Percentiles rank a stretch among this genome's conserved stretches.
These are phyloP conservation scores for Sporothrix globosa DNA, from an alignment of 2,329 filamentous ascomycete species.

Conservation along the genomic window DNA sequence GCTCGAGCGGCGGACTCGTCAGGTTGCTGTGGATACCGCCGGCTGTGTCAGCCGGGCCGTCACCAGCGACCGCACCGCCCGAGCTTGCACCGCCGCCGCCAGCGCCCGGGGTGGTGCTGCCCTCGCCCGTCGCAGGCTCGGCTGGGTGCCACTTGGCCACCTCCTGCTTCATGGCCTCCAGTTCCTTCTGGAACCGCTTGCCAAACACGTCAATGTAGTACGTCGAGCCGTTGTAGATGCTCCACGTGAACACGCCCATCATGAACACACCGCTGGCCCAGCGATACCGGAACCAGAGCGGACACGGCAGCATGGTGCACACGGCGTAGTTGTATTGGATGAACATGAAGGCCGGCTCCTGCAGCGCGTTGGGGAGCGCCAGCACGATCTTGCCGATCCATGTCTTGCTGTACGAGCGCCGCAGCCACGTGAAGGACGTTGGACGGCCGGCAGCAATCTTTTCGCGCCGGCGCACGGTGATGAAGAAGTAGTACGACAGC, in stretches of 20 bases:
- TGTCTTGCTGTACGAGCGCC: conserved; percentile 84
- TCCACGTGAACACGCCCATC: conserved; percentile 84
- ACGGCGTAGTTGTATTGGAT: conserved; percentile 94
- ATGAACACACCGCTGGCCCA: conserved; percentile 80
- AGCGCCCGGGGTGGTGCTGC: conserved; percentile 26
- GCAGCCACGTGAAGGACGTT: conserved; percentile 96
- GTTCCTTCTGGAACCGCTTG: conserved; percentile 92
- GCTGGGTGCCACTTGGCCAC: conserved; percentile 78
- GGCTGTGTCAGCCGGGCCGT: neutral
- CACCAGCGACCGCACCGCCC: neutral
- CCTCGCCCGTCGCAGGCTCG: conserved; percentile 49
- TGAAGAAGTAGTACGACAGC: conserved; percentile 87
- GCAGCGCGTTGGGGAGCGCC: conserved; percentile 70
- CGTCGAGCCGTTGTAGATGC: conserved; percentile 93
- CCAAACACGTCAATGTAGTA: conserved; percentile 99
- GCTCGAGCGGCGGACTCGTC: conserved; percentile 35
- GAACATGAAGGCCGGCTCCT: conserved; percentile 91
- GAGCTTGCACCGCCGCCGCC: neutral
- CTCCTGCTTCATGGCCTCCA: conserved; percentile 85
- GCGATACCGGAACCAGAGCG: conserved; percentile 89
- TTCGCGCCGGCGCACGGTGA: conserved; percentile 89
- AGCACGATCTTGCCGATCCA: conserved; percentile 88
- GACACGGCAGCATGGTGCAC: conserved; percentile 90
- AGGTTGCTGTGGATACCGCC: conserved; percentile 27
- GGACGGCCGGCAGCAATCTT: conserved; percentile 95